Conservation (phyloP, 495 filamentous ascomycete genomes). For the Neurospora sp. region DNA sequence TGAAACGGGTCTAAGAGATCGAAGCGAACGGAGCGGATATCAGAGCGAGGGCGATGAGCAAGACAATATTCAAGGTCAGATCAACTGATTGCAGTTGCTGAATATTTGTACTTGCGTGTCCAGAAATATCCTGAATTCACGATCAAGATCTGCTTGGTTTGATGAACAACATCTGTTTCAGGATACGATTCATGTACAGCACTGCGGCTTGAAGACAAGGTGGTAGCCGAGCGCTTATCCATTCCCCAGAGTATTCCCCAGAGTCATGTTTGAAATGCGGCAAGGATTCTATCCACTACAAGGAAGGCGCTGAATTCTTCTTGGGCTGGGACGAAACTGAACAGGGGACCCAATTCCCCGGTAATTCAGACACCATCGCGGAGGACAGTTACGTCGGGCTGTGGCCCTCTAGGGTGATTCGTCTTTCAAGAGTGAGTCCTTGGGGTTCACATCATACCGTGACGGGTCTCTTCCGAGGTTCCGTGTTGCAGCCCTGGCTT, state of each 20-base stretch:
- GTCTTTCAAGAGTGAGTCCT: background rate
- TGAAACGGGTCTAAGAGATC: conserved; percentile 6
- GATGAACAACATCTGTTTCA: conserved; percentile 20
- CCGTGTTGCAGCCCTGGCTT: conserved; percentile 13
- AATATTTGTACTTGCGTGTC: conserved; percentile 28
- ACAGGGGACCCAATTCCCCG: background rate
- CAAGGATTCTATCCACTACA: background rate
- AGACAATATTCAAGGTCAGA: conserved; percentile 9
- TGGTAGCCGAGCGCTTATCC: background rate
- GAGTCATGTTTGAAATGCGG: background rate
- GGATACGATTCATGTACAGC: background rate
- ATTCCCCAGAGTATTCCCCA: background rate
- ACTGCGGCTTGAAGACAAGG: background rate
- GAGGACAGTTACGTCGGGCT: too few relatives aligned
- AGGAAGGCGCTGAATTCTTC: background rate
- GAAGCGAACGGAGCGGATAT: conserved; percentile 15
- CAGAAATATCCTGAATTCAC: conserved; percentile 1
- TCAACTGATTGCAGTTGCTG: conserved; percentile 2
- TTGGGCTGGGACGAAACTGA: background rate
- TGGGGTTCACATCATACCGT: conserved; percentile 5
- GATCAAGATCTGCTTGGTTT: conserved; percentile 18
- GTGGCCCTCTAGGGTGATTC: too few relatives aligned
- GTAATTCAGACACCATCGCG: too few relatives aligned
- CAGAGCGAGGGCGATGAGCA: conserved; percentile 13
- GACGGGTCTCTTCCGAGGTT: conserved; percentile 2